Evolutionary conservation across 2,329 filamentous ascomycete species (phyloP).

Genomic region (Verticillium albo-atrum): DNA sequence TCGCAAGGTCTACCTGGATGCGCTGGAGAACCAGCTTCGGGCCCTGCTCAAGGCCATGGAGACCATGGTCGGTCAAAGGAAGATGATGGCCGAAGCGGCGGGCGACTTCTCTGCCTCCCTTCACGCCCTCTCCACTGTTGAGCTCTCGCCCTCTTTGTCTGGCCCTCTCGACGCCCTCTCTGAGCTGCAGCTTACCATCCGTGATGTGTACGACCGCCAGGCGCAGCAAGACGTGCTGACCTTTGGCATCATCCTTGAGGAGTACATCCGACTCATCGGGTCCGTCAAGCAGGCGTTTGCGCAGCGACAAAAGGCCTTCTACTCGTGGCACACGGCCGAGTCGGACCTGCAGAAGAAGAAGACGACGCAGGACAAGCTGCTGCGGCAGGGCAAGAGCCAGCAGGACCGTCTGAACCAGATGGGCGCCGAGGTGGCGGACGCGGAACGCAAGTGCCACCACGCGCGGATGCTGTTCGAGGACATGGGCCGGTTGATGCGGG

Average conservation of each 20-base stretch:
- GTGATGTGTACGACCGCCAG: slow-evolving; percentile 92
- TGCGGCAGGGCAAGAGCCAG: slow-evolving; percentile 90
- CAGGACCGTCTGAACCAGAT: slow-evolving; percentile 93
- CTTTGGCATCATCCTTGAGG: slow-evolving; percentile 94
- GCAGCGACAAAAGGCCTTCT: slow-evolving; percentile 92
- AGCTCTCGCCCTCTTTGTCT: slow-evolving; percentile 83
- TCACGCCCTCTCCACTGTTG: slow-evolving; percentile 88
- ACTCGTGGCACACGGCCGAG: slow-evolving; percentile 90
- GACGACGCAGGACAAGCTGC: slow-evolving; percentile 85
- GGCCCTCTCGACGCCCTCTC: slow-evolving; percentile 87
- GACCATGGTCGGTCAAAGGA: slow-evolving; percentile 84
- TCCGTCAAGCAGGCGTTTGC: slow-evolving; percentile 90
- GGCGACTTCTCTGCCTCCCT: slow-evolving; percentile 90
- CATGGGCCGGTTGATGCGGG: slow-evolving; percentile 90
- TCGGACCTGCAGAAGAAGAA: slow-evolving; percentile 88
- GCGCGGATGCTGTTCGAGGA: slow-evolving; percentile 89
- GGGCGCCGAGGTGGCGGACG: slow-evolving; percentile 89
- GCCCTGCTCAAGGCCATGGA: slow-evolving; percentile 91
- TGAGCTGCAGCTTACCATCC: slow-evolving; percentile 88
- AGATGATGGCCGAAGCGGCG: slow-evolving; percentile 88
- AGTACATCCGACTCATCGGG: slow-evolving; percentile 94
- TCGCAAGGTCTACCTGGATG: slow-evolving; percentile 89
- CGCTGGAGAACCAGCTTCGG: slow-evolving; percentile 86
- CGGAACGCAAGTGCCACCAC: slow-evolving; percentile 89
- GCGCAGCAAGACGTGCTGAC: slow-evolving; percentile 96